Percentiles rank a stretch among this genome's conserved stretches.
phyloP scores from a whole-genome alignment of 768 basidiomycete genomes.

The Cystobasidium ongulense region DNA sequence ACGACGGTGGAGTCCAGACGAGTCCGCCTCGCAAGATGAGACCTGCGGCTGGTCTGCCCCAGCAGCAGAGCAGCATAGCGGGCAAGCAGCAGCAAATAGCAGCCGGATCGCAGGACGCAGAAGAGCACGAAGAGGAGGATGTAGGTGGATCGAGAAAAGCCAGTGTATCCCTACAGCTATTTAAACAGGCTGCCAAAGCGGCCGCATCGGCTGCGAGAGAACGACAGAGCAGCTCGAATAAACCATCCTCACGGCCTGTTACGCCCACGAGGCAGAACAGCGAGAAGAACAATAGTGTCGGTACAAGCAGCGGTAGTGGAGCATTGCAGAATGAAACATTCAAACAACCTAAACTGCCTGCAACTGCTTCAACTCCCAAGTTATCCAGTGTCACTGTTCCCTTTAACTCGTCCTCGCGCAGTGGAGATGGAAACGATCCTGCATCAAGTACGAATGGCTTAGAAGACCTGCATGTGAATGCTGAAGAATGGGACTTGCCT shows the following conservation, averaged over 20 bases:
- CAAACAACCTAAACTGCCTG: not conserved
- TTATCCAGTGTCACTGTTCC: not conserved
- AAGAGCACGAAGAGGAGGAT: slow-evolving; percentile 6
- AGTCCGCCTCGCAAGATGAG: not conserved
- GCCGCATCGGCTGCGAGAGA: slow-evolving; percentile 30
- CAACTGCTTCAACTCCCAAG: not conserved
- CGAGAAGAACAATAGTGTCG: not conserved
- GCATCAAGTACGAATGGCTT: not conserved
- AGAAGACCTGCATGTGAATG: not conserved
- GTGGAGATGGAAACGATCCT: not conserved
- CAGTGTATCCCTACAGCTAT: slow-evolving; percentile 18
- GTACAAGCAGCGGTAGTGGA: not conserved
- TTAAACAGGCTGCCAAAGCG: slow-evolving; percentile 25
- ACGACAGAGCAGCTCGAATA: not conserved
- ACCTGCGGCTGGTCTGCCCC: not conserved
- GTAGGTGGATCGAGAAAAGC: slow-evolving; percentile 9
- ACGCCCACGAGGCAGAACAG: not conserved
- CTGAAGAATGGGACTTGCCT: slow-evolving; percentile 3
- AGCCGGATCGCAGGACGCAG: not conserved
- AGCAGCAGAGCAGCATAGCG: not conserved
- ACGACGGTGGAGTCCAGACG: not conserved
- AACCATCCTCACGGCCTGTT: not conserved
- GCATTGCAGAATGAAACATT: not conserved
- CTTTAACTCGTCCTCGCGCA: not conserved
- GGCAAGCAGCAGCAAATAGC: not conserved